Evolutionary conservation across 75 land plant genomes (phyloP).

Genomic region (Cunninghamia lanceolata): DNA sequence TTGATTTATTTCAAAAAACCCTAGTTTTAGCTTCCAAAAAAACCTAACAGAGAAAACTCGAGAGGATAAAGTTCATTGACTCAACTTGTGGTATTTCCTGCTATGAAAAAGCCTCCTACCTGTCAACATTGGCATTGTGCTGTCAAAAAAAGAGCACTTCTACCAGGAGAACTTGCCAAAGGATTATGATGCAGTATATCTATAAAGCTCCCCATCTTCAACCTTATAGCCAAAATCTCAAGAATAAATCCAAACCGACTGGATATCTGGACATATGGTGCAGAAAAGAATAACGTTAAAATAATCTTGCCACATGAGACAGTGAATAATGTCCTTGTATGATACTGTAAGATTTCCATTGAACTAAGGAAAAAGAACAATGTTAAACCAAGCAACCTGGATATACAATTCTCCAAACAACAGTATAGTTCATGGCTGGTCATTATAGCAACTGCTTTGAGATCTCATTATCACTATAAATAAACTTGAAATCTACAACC

Average conservation of each 20-base stretch:
- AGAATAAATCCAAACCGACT: background rate
- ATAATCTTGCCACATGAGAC: background rate
- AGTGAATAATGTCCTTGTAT: background rate
- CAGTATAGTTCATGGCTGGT: background rate
- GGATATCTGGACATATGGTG: background rate
- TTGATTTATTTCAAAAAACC: background rate
- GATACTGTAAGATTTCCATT: background rate
- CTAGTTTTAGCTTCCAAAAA: background rate
- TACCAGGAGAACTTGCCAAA: background rate
- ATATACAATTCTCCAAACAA: background rate
- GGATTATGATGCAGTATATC: background rate
- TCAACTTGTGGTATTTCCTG: background rate
- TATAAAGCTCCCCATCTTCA: background rate
- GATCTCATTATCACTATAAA: background rate
- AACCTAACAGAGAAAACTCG: background rate
- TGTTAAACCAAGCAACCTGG: background rate
- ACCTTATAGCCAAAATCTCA: background rate
- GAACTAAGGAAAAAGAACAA: background rate
- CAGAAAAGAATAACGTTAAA: background rate
- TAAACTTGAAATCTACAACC: background rate
- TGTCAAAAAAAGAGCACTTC: background rate
- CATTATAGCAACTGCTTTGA: background rate
- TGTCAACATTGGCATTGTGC: constrained; percentile 1
- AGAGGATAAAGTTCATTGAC: background rate
- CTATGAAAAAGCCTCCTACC: background rate